Base-by-base conservation (phyloP, 202 grass and related monocot genomes). In the Panicum hallii region DNA sequence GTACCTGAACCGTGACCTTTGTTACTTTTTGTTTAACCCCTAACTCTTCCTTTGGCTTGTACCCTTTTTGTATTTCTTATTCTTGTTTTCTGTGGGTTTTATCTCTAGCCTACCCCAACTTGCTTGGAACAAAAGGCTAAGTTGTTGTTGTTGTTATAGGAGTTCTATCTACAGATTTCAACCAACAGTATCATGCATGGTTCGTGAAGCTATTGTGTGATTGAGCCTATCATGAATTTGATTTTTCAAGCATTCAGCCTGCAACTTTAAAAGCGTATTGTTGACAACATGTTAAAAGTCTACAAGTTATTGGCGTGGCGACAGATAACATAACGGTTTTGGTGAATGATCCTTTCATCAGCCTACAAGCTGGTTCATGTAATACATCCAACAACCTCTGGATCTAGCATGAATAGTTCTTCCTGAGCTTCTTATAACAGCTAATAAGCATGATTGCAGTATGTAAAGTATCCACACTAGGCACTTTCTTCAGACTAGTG, bases 311-410 rank as follows among this genome's bases (percentile, higher is more conserved):
- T 77, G 28, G 19, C 2, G 40, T 17, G 50, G 71, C 70, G 34
- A 41, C 32, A 82, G 68, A 83, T 66, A 79, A 56, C 28, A 79
- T 52, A 49, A 75, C 62, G n/a, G 19, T 65, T 79, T 79, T 52
- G 28, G 50, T 66, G 3, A 34, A 67, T 52, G 16, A 42, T 52
- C 2, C 9, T 79, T 48, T 38, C 26, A 68, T 41, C 42, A 49
- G 74, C 12, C 20, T 70, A 78, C 6, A 68, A 47, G 5, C 56
- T 68, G 6, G 3, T 56, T 17, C 11, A 6, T 8, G 38, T 76
- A 77, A 43, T 9, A 48, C 23, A 83, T 53, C 13, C 70, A 74
- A 72, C 42, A 75, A 75, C 3, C 60, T 47, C 36, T 11, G 11
- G 7, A 5, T 32, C 26, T 32, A 75, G 20, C 26, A 26, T 79